phyloP scores from a whole-genome alignment of 1,284 basidiomycete species.

The Rhodotorula sp. region DNA sequence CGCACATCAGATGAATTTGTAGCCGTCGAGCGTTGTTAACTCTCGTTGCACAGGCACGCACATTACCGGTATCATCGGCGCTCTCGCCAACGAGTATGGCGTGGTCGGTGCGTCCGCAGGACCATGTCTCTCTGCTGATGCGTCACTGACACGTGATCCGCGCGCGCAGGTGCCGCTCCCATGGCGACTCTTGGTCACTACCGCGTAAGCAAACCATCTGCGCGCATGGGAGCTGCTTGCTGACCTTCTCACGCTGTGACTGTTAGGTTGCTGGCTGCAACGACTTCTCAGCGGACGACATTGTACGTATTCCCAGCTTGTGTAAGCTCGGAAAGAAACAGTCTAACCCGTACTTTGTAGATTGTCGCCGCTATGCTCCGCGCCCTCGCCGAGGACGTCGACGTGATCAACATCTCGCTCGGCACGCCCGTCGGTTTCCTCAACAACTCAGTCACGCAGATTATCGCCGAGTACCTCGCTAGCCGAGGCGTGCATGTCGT shows the following conservation, averaged over 20 bases:
- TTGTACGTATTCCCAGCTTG: constrained; percentile 2
- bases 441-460: constrained; percentile 21
- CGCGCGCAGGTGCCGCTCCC: constrained; percentile 31
- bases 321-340: accelerated
- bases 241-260: constrained; percentile 6
- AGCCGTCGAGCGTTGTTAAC: too few relatives aligned
- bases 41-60: constrained; percentile 10
- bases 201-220: constrained; percentile 12
- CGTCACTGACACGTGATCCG: background rate
- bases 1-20: too few relatives aligned
- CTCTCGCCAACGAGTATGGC: constrained; percentile 41
- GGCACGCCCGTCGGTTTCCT: constrained; percentile 31
- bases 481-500: constrained; percentile 20
- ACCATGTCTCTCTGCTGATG: background rate
- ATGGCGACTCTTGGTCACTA: constrained; percentile 41
- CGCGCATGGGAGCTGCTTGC: background rate
- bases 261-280: constrained; percentile 7
- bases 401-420: constrained; percentile 37
- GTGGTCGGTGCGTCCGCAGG: constrained; percentile 22
- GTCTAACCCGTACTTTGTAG: background rate
- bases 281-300: constrained; percentile 1
- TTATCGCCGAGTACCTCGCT: constrained; percentile 24
- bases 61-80: constrained; percentile 41
- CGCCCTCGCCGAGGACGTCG: constrained; percentile 18
- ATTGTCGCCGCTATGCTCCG: background rate